Evolutionary conservation across 176 grass and related monocot genomes (phyloP).

Genomic region (Cymbopogon citratus): DNA sequence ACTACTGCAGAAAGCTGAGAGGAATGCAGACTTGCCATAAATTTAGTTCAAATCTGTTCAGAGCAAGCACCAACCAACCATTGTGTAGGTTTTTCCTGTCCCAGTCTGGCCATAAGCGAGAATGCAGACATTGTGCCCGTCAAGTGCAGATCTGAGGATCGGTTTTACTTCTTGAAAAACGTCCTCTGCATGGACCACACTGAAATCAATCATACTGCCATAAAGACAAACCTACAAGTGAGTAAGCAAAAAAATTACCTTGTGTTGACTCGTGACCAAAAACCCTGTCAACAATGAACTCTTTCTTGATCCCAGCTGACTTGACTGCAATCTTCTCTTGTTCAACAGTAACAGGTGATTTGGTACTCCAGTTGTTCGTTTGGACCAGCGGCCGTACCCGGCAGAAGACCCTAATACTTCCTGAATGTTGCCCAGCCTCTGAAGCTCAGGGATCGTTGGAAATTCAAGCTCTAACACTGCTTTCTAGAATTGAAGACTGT

Average conservation of each 20-base stretch:
- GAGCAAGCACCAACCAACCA: conserved; percentile 44
- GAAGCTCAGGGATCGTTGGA: conserved; percentile 10
- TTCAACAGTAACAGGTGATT: conserved; percentile 35
- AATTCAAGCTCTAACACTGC: conserved; percentile 1
- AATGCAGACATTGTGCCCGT: conserved; percentile 80
- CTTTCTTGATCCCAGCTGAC: conserved; percentile 61
- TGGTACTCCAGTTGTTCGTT: conserved; percentile 25
- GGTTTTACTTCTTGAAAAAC: conserved; percentile 72
- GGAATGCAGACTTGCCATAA: neutral
- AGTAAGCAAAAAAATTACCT: conserved; percentile 38
- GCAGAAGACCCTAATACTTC: conserved; percentile 93
- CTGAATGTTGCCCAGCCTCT: conserved; percentile 48
- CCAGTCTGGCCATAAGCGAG: conserved; percentile 78
- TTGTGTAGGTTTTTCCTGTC: conserved; percentile 84
- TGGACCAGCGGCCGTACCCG: conserved; percentile 42
- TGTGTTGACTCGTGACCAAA: conserved; percentile 72
- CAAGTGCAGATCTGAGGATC: conserved; percentile 72
- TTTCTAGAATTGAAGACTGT: conserved; percentile 20
- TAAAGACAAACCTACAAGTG: neutral
- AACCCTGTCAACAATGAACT: conserved; percentile 62
- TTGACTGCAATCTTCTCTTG: conserved; percentile 59
- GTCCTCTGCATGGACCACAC: conserved; percentile 43
- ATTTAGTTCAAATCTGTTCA: conserved; percentile 4
- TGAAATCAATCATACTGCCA: neutral
- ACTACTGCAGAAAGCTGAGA: neutral